Evolutionary conservation across 192 early-diverging fungal genomes (phyloP).

Genomic region (Entophlyctis luteolus): DNA sequence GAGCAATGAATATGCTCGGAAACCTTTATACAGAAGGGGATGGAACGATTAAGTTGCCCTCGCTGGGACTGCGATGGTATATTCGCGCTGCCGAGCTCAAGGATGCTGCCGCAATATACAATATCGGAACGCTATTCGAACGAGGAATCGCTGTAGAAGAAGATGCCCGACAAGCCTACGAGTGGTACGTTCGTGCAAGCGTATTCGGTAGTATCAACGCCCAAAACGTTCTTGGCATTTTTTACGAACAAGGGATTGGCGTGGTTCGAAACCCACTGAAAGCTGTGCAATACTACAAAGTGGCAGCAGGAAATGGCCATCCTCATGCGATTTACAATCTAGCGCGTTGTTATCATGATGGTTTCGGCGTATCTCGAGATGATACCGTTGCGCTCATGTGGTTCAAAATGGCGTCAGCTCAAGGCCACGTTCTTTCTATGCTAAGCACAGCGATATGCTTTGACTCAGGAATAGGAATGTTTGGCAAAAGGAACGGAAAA

Average conservation of each 20-base stretch:
- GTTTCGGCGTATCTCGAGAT: slow-evolving; percentile 43
- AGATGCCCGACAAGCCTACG: slow-evolving; percentile 31
- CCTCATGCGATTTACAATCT: slow-evolving; percentile 54
- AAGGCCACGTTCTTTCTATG: slow-evolving; percentile 41
- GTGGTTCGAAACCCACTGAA: slow-evolving; percentile 18
- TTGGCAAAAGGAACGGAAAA: slow-evolving; percentile 40
- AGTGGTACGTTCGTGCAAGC: slow-evolving; percentile 50
- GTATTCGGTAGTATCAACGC: slow-evolving; percentile 43
- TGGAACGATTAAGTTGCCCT: slow-evolving; percentile 56
- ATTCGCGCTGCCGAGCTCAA: slow-evolving; percentile 45
- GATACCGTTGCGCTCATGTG: slow-evolving; percentile 39
- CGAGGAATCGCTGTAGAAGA: slow-evolving; percentile 46
- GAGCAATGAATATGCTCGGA: slow-evolving; percentile 56
- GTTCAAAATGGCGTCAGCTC: slow-evolving; percentile 43
- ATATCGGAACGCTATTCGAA: slow-evolving; percentile 55
- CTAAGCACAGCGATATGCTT: slow-evolving; percentile 70
- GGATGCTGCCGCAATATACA: slow-evolving; percentile 52
- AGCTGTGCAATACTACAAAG: slow-evolving; percentile 41
- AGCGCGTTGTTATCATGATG: slow-evolving; percentile 52
- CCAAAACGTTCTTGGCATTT: slow-evolving; percentile 49
- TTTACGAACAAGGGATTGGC: slow-evolving; percentile 49
- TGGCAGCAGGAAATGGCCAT: slow-evolving; percentile 47
- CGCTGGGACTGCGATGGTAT: slow-evolving; percentile 58
- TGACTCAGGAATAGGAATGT: slow-evolving; percentile 71
- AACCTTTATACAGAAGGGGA: slow-evolving; percentile 78